Evolutionary conservation across 23 red algal genomes (phyloP).

Genomic region (Gracilaria gracilis): DNA sequence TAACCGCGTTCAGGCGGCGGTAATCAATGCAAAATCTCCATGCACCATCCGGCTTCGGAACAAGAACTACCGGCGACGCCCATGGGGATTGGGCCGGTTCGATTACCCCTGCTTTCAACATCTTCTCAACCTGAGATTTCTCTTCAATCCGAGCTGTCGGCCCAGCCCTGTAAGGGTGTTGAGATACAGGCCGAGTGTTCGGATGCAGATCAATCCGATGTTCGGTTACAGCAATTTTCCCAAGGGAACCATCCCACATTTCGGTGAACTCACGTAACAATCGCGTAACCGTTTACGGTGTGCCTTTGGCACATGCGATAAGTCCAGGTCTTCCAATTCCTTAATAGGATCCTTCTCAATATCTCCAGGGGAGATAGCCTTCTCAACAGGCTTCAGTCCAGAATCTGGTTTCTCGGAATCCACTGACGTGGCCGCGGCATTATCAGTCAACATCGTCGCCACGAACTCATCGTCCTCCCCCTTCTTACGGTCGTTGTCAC

Average conservation of each 20-base stretch:
- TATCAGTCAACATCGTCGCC: no score
- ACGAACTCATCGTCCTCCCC: no score
- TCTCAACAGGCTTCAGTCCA: background rate
- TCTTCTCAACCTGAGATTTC: background rate
- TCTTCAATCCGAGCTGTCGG: background rate
- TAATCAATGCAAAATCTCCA: constrained; percentile 2
- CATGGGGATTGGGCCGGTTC: background rate
- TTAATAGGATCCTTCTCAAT: background rate
- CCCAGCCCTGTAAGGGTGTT: constrained; percentile 4
- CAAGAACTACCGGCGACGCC: background rate
- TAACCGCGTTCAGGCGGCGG: background rate
- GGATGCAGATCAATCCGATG: background rate
- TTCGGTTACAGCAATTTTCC: background rate
- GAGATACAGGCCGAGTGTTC: background rate
- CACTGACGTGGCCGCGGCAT: no score
- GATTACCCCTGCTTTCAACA: background rate
- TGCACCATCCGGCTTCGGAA: background rate
- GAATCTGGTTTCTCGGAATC: no score
- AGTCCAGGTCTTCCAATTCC: background rate
- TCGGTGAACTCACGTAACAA: background rate
- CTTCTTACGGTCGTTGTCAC: no score
- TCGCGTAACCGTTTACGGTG: background rate
- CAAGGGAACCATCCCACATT: background rate
- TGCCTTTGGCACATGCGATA: background rate
- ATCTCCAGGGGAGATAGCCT: background rate